These are phyloP conservation scores for Carallia brachiata DNA, from an alignment of 345 rosid species.

Conservation along the genomic window DNA sequence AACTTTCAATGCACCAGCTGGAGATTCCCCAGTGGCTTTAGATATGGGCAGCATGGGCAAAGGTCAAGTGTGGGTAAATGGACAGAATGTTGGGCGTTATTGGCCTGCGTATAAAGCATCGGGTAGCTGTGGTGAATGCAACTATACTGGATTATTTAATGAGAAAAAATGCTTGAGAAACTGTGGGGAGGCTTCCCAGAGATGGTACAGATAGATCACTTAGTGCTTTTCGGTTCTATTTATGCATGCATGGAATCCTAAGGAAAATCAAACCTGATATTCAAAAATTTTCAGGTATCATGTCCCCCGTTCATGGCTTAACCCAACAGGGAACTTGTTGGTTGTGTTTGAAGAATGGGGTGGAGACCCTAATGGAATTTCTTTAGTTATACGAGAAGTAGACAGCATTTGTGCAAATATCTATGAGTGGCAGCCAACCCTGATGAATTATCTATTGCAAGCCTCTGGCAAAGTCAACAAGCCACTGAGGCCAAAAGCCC, in stretches of 20 bases:
- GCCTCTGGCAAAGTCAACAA: constrained; percentile 79
- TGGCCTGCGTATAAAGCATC: constrained; percentile 94
- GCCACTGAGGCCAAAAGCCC: constrained; percentile 85
- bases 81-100: constrained; percentile 81
- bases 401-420: constrained; percentile 86
- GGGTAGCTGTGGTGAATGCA: constrained; percentile 65
- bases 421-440: constrained; percentile 93
- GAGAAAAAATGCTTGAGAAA: constrained; percentile 79
- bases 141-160: constrained; percentile 62
- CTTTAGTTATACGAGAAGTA: constrained; percentile 75
- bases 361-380: constrained; percentile 84
- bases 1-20: constrained; percentile 80
- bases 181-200: constrained; percentile 95
- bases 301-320: constrained; percentile 89
- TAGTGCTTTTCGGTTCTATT: not conserved
- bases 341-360: constrained; percentile 99
- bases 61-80: constrained; percentile 97
- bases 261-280: constrained; percentile 1
- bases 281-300: constrained; percentile 62
- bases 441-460: constrained; percentile 75
- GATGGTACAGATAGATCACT: constrained; percentile 49
- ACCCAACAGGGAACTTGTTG: constrained; percentile 77
- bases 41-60: constrained; percentile 96
- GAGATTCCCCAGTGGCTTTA: constrained; percentile 75
- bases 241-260: not conserved